Conservation (phyloP, 192 early-diverging fungal genomes). For the Entophlyctis luteolus region DNA sequence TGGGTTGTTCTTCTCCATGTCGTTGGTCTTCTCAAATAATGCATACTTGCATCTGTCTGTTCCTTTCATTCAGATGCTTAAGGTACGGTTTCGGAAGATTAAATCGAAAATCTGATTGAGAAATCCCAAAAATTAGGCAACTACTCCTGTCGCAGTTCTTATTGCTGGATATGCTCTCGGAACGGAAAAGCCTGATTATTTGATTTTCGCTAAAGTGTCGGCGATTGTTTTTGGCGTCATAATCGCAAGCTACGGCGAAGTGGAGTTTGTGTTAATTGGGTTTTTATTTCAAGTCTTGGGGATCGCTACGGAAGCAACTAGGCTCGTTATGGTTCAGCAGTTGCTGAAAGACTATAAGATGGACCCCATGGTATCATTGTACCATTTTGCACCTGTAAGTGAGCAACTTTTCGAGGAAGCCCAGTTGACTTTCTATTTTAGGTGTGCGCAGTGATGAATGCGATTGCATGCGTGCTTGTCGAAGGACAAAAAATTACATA, state of each 20-base stretch:
- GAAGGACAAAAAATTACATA: not conserved
- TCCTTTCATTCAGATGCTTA: slow-evolving; percentile 42
- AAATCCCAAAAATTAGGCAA: slow-evolving; percentile 24
- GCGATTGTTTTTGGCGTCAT: slow-evolving; percentile 34
- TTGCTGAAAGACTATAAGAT: slow-evolving; percentile 33
- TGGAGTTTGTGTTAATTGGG: slow-evolving; percentile 30
- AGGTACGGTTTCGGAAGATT: slow-evolving; percentile 18
- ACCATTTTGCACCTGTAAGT: slow-evolving; percentile 39
- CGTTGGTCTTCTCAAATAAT: slow-evolving; percentile 30
- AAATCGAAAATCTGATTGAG: not conserved
- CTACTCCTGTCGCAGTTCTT: slow-evolving; percentile 34
- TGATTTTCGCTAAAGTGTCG: slow-evolving; percentile 16
- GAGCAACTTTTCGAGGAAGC: not conserved
- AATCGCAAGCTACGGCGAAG: slow-evolving; percentile 33
- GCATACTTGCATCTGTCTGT: slow-evolving; percentile 39
- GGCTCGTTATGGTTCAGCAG: slow-evolving; percentile 34
- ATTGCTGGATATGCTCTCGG: slow-evolving; percentile 11
- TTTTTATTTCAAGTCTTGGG: slow-evolving; percentile 24
- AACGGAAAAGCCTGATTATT: not conserved
- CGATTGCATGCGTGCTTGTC: slow-evolving; percentile 20
- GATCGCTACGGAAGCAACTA: slow-evolving; percentile 25
- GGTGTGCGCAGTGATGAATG: slow-evolving; percentile 40
- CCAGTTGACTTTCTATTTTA: too few species aligned
- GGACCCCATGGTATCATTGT: slow-evolving; percentile 33
- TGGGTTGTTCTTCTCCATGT: slow-evolving; percentile 26